Evolutionary conservation across 1,139 yeast genomes (phyloP).

Genomic region (Kluyveromyces sp.): DNA sequence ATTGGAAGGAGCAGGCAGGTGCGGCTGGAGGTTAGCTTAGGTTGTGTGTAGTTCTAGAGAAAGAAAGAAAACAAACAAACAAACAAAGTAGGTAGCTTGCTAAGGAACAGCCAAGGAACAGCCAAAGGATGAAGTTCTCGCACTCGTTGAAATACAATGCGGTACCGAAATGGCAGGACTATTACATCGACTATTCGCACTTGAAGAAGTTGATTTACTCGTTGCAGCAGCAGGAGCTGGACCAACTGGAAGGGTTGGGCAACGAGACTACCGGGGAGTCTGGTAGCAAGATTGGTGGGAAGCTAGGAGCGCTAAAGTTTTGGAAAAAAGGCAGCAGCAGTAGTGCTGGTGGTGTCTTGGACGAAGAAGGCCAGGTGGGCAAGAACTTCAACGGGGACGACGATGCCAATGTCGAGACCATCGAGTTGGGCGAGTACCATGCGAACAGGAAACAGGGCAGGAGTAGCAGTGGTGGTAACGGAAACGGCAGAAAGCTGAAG

Average conservation of each 20-base stretch:
- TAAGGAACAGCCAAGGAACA: too few species aligned
- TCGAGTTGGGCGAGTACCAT: conserved; percentile 22
- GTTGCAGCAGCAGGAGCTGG: conserved; percentile 40
- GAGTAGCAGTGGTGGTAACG: neutral
- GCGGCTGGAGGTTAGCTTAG: too few species aligned
- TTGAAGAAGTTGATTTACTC: conserved; percentile 57
- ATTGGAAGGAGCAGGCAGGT: too few species aligned
- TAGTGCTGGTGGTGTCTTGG: neutral
- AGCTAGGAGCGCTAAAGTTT: conserved; percentile 5
- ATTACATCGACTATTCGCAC: conserved; percentile 58
- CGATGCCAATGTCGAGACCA: conserved; percentile 13
- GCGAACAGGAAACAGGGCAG: conserved; percentile 5
- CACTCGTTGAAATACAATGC: conserved; percentile 67
- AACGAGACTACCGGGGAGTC: neutral
- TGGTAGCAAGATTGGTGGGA: conserved; percentile 8
- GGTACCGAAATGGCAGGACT: conserved; percentile 71
- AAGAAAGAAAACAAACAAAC: too few species aligned
- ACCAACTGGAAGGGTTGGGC: neutral
- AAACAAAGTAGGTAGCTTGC: too few species aligned
- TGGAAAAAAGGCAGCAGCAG: conserved; percentile 4
- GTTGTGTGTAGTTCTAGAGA: too few species aligned
- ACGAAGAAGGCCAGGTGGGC: neutral
- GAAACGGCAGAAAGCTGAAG: neutral
- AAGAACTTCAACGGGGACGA: conserved; percentile 5
- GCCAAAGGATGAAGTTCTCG: conserved; percentile 51